Evolutionary conservation across 768 basidiomycete genomes (phyloP), one percentile per base, ranked within the genome.

Genomic region (Piloderma croceum): DNA sequence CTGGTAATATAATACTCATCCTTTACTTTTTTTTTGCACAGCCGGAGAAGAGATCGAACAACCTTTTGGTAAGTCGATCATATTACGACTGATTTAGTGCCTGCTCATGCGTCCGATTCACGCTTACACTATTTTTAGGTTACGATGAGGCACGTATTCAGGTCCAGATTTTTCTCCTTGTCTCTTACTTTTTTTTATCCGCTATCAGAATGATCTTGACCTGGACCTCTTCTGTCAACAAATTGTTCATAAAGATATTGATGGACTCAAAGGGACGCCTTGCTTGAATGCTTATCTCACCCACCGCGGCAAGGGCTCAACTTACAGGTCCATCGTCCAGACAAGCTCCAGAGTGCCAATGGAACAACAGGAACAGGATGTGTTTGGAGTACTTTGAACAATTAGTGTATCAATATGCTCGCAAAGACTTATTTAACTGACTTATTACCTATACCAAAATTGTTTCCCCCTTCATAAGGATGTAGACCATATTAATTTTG

Each of bases 11-110:
- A n/a, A n/a, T n/a, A n/a, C n/a, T n/a, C n/a, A n/a, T n/a, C n/a
- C n/a, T n/a, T n/a, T n/a, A n/a, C n/a, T n/a, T n/a, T n/a, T n/a
- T n/a, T n/a, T n/a, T n/a, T n/a, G n/a, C n/a, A 80, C 83, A 6
- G 79, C 82, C 2, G 83, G 78, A 17, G 77, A 81, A 48, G 81
- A 80, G 51, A 81, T 80, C 34, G 79, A 80, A 54, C 79, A 81
- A 52, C 79, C 79, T 0, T 81, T 81, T 51, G 79, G 76, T 75
- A 37, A 21, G 73, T 53, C 7, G 38, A 36, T 9, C 9, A 6
- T 18, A 32, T 11, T 10, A 12, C 20, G 38, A n/a, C 17, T 33
- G 24, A 20, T 7, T 23, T 23, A 20, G 23, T 6, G 34, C 22
- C 17, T 24, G 7, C 22, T 21, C 36, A 21, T 7, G 15, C 29